Base-by-base conservation (phyloP, 2,329 filamentous ascomycete genomes). In the Colletotrichum sidae region DNA sequence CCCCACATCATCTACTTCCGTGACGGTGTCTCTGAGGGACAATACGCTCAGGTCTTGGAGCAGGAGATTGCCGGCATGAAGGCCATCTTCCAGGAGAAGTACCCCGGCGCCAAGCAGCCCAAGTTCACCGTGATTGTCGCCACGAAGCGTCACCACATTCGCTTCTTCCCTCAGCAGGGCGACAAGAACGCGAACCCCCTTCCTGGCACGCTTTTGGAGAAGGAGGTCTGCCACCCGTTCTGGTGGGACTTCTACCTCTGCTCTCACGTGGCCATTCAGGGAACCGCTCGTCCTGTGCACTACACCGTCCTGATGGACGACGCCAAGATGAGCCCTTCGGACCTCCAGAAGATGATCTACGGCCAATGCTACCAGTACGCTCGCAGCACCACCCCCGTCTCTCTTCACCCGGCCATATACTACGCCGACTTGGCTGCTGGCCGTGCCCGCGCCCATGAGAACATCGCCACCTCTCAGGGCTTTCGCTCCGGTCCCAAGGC, bases 291-390 rank as follows among this genome's bases (percentile, higher is more conserved):
- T 2, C 96, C 96, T 0, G 93, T 96, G 0, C 93, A 97, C 72
- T 99, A 99, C 77, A 91, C 95, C 67, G 91, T 97, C 12, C 88
- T 99, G 25, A 75, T 91, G 51, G 96, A 99, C 74, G 94, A 98
- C 76, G 87, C 90, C 56, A 81, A 85, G 2, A 85, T 92, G 72
- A 76, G 83, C 1, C 83, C 90, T 0, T 88, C 92, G 46, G 84
- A 90, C 2, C 82, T 99, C 0, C 92, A 97, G 72, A 90, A 90
- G 60, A 91, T 98, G 86, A 91, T 98, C 25, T 98, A 98, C 72
- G 91, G 97, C 70, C 94, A 97, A 68, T 97, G 91, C 49, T 99
- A 97, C 77, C 93, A 97, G 60, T 99, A 97, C 73, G 90, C 91
- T 60, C 89, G 96, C 13, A 96, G 94, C 0, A 98, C 94, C 0